Percentiles rank a stretch among this genome's conserved stretches.
These are phyloP conservation scores for Fraxinus xanthoxyloides DNA, from an alignment of 305 asterid genomes.

Conservation along the genomic window DNA sequence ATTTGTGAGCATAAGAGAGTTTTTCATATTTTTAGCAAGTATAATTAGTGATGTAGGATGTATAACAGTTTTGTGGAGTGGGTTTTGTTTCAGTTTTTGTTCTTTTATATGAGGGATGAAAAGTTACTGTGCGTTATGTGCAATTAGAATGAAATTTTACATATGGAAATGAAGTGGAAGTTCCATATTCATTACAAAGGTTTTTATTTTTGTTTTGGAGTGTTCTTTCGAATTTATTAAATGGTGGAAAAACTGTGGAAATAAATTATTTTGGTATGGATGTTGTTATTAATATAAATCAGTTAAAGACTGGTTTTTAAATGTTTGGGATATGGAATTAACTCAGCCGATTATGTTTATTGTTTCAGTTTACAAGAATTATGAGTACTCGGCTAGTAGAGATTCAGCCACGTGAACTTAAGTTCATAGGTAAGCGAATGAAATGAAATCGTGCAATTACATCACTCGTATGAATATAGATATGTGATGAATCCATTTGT, in stretches of 20 bases:
- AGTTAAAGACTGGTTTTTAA: not conserved
- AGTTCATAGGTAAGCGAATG: constrained; percentile 58
- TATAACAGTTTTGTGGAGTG: not conserved
- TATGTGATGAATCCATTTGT: constrained; percentile 2
- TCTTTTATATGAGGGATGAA: not conserved
- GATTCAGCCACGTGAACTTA: constrained; percentile 77
- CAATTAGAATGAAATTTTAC: not conserved
- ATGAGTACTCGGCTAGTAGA: constrained; percentile 58
- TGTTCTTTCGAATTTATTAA: not conserved
- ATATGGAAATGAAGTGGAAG: not conserved
- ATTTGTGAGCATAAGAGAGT: not conserved
- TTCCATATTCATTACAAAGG: not conserved
- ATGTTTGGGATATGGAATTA: not conserved
- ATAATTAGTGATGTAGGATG: not conserved
- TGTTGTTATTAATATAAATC: not conserved
- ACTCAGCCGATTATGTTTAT: not conserved
- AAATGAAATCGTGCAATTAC: not conserved
- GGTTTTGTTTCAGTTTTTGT: not conserved
- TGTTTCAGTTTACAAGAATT: constrained; percentile 38
- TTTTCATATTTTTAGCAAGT: not conserved
- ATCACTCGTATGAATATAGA: not conserved
- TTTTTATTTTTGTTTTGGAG: not conserved
- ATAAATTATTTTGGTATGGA: not conserved
- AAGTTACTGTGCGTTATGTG: not conserved
- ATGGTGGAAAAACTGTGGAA: not conserved